Conservation (phyloP, 2,329 filamentous ascomycete genomes). For the Cladosporium austrohemisphaericum region DNA sequence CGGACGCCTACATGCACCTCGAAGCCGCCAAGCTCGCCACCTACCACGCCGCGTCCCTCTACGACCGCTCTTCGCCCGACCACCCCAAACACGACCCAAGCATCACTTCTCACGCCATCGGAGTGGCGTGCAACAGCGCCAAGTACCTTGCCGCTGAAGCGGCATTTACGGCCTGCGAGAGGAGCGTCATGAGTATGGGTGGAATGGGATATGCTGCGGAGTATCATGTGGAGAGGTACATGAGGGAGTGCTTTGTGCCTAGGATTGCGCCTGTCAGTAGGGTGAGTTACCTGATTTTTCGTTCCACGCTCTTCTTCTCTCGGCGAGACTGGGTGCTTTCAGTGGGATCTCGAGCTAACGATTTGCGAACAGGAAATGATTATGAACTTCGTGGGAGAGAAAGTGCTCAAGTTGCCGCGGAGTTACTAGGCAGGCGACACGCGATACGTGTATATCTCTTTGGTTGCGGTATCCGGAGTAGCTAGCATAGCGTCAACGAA, state of each 20-base stretch:
- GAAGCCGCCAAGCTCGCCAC: constrained; percentile 60
- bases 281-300: constrained; percentile 33
- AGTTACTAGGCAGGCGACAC: too few species aligned
- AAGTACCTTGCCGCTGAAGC: constrained; percentile 60
- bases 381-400: constrained; percentile 68
- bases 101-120: constrained; percentile 46
- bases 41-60: constrained; percentile 58
- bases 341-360: neutral
- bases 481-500: too few species aligned
- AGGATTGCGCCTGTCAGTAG: constrained; percentile 57
- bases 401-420: constrained; percentile 61
- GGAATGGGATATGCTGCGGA: constrained; percentile 63
- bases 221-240: constrained; percentile 59
- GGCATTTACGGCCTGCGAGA: constrained; percentile 57
- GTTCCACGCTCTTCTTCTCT: too few species aligned
- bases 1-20: constrained; percentile 57
- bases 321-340: neutral
- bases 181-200: constrained; percentile 55
- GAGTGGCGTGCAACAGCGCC: constrained; percentile 54
- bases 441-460: too few species aligned
- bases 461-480: too few species aligned
- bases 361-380: constrained; percentile 61
- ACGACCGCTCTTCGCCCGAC: constrained; percentile 45
- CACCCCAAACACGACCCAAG: constrained; percentile 32
- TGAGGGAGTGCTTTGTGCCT: constrained; percentile 58